Percentiles rank a stretch among this genome's conserved stretches.
phyloP scores from a whole-genome alignment of 83 land plant species.

The Diphasiastrum complanatum region DNA sequence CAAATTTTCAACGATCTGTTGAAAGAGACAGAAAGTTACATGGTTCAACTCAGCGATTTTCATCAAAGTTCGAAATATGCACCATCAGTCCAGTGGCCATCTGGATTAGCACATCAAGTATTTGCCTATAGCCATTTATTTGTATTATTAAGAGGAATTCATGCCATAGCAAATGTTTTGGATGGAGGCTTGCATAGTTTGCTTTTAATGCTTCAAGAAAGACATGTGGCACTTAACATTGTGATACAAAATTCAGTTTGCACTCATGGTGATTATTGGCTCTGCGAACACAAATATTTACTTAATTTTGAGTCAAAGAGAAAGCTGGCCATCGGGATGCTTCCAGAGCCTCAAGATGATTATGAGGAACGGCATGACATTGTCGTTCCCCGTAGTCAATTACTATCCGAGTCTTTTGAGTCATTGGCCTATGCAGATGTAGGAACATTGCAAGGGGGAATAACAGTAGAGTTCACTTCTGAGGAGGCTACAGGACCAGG shows the following conservation, averaged over 20 bases:
- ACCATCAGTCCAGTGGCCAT: conserved; percentile 18
- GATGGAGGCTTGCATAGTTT: conserved; percentile 43
- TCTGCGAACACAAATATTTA: conserved; percentile 57
- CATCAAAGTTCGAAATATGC: conserved; percentile 1
- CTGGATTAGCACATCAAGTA: conserved; percentile 28
- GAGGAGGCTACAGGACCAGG: conserved; percentile 99
- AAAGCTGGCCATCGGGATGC: conserved; percentile 72
- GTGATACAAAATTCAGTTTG: conserved; percentile 51
- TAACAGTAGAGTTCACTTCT: conserved; percentile 79
- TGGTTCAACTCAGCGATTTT: neutral
- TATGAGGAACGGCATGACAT: conserved; percentile 84
- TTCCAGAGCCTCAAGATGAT: conserved; percentile 85
- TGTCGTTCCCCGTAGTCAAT: conserved; percentile 63
- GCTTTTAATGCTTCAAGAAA: conserved; percentile 32
- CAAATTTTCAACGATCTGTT: too few species aligned
- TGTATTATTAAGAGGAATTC: conserved; percentile 58
- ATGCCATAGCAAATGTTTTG: conserved; percentile 53
- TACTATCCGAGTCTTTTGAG: conserved; percentile 75
- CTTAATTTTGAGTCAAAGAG: conserved; percentile 66
- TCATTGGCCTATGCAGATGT: conserved; percentile 50
- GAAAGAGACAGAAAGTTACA: conserved; percentile 22
- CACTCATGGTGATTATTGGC: conserved; percentile 66
- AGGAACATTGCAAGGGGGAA: conserved; percentile 51
- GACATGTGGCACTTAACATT: conserved; percentile 35
- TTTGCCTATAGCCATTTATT: too few species aligned